Percentiles rank a stretch among this genome's conserved stretches.
Conservation (phyloP, 306 rosid species). For the Ammopiptanthus mongolicus region DNA sequence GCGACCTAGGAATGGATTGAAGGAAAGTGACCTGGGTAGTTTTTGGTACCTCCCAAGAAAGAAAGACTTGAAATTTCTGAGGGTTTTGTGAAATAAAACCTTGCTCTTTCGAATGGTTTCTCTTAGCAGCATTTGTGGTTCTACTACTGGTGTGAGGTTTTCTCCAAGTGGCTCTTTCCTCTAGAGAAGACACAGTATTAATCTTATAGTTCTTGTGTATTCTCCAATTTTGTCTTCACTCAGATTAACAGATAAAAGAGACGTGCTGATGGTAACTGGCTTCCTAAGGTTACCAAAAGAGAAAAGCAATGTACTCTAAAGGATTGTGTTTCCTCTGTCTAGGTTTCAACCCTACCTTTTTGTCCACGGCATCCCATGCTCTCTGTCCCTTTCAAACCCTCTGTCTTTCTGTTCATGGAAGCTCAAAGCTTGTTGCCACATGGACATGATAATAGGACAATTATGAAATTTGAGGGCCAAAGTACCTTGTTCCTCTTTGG, state of each 20-base stretch:
- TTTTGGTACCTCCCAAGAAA: slow-evolving; percentile 59
- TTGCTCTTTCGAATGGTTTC: slow-evolving; percentile 56
- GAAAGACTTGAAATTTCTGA: slow-evolving; percentile 47
- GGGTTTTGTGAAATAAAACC: slow-evolving; percentile 35
- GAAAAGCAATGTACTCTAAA: slow-evolving; percentile 35
- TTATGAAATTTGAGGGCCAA: not conserved
- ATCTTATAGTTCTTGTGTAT: slow-evolving; percentile 23
- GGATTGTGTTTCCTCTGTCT: slow-evolving; percentile 27
- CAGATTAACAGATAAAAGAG: slow-evolving; percentile 20
- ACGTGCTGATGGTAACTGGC: slow-evolving; percentile 28
- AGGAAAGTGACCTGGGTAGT: slow-evolving; percentile 60
- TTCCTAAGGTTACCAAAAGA: slow-evolving; percentile 42
- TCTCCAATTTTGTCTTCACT: slow-evolving; percentile 33
- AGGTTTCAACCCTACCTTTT: slow-evolving; percentile 33
- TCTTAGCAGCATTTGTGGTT: slow-evolving; percentile 67
- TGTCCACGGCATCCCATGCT: slow-evolving; percentile 29
- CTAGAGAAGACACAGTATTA: slow-evolving; percentile 26
- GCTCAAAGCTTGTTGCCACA: slow-evolving; percentile 3
- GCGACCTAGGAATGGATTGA: slow-evolving; percentile 53
- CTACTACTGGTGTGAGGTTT: not conserved
- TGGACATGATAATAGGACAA: not conserved
- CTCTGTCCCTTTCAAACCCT: slow-evolving; percentile 32
- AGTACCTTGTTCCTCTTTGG: slow-evolving; percentile 20
- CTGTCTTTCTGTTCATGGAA: not conserved
- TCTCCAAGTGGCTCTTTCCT: slow-evolving; percentile 24